phyloP scores from a whole-genome alignment of 2,329 filamentous ascomycete species.

The Neonectria magnoliae region DNA sequence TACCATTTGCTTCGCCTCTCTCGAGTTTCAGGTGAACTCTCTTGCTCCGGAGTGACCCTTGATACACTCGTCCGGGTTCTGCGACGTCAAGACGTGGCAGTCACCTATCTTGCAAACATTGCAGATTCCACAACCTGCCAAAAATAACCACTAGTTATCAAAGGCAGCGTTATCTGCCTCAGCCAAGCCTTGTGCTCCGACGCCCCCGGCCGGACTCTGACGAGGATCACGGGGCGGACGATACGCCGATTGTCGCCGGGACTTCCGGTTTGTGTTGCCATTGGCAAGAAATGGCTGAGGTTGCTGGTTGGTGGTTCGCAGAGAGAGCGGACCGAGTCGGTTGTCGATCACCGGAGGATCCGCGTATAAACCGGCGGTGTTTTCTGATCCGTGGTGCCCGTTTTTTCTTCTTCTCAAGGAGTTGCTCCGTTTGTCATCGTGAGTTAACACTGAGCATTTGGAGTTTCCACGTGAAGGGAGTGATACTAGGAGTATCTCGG shows the following conservation, averaged over 20 bases:
- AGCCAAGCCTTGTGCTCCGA: not conserved
- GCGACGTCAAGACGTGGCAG: slow-evolving; percentile 4
- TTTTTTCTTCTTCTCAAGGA: too few species aligned
- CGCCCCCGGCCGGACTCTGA: slow-evolving; percentile 1
- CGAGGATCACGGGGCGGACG: slow-evolving; percentile 8
- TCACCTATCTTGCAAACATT: not conserved
- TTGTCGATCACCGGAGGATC: slow-evolving; percentile 3
- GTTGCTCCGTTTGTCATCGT: not conserved
- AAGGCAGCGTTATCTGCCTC: not conserved
- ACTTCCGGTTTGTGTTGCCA: slow-evolving; percentile 2
- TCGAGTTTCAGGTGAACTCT: slow-evolving; percentile 10
- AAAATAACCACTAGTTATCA: not conserved
- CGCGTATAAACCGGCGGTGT: not conserved
- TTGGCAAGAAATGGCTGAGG: not conserved
- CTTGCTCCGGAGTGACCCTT: slow-evolving; percentile 2
- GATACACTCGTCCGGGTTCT: slow-evolving; percentile 1
- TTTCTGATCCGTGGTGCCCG: not conserved
- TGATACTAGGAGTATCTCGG: too few species aligned
- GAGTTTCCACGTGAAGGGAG: too few species aligned
- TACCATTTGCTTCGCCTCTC: not conserved
- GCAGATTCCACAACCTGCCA: not conserved
- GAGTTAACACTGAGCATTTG: not conserved
- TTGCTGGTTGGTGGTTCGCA: not conserved
- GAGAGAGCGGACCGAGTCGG: not conserved
- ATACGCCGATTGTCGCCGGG: slow-evolving; percentile 1